Conservation (phyloP, 257 asterid species). For the Capsicum baccatum region DNA sequence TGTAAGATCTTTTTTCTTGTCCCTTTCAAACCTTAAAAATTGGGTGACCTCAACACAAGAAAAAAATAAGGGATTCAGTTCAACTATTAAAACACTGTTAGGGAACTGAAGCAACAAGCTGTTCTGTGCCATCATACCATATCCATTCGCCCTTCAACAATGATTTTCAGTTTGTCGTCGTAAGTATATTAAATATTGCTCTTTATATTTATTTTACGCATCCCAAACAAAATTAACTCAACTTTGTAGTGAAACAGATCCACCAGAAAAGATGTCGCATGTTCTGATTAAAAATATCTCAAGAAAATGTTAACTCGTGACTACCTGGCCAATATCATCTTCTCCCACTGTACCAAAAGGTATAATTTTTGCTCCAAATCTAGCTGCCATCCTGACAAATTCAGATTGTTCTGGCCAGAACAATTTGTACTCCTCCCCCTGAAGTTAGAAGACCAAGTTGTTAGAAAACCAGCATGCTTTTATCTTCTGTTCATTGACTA, state of each 20-base stretch:
- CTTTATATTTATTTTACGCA: neutral
- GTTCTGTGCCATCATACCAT: neutral
- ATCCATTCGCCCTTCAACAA: neutral
- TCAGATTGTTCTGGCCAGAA: conserved; percentile 95
- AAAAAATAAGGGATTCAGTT: neutral
- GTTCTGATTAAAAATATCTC: neutral
- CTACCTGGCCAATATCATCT: conserved; percentile 76
- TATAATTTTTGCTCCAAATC: conserved; percentile 87
- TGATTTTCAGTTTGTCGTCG: neutral
- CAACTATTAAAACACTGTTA: neutral
- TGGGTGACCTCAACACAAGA: conserved; percentile 16
- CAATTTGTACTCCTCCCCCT: conserved; percentile 92
- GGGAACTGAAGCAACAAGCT: neutral
- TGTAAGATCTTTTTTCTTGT: neutral
- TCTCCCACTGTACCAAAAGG: conserved; percentile 94
- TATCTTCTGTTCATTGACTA: conserved; percentile 1
- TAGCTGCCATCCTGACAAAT: conserved; percentile 92
- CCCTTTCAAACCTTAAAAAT: neutral
- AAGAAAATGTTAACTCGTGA: neutral
- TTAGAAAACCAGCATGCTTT: conserved; percentile 19
- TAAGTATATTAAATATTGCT: neutral
- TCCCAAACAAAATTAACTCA: neutral
- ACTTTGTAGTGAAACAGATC: conserved; percentile 12
- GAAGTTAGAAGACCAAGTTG: conserved; percentile 24
- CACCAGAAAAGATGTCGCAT: conserved; percentile 19